Evolutionary conservation across 495 filamentous ascomycete species (phyloP), one percentile per base, ranked within the genome.

Genomic region (Emericellopsis terricola): DNA sequence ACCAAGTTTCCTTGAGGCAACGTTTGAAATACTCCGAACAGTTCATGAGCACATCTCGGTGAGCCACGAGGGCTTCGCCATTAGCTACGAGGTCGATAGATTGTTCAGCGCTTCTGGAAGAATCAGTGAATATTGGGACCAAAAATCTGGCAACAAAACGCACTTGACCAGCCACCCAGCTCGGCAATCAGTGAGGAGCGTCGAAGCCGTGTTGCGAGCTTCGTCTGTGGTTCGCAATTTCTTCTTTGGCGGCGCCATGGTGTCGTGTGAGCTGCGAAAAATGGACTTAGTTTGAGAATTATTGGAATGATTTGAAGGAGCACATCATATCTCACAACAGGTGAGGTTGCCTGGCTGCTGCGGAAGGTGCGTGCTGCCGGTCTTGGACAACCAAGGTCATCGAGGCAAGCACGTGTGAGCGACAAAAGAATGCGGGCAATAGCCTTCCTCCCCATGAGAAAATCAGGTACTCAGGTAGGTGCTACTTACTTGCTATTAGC

Each of bases 231-330:
- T 21, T 20, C 18, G 19, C 8, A 20, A 11, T 13, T 20, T 33
- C 10, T 33, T 33, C 15, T 13, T 33, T 20, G 31, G 5, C 18
- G 31, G 31, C 17, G 31, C 31, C 31, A 33, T 33, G 8, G n/a
- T n/a, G n/a, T n/a, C n/a, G n/a, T n/a, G n/a, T n/a, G n/a, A n/a
- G n/a, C n/a, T n/a, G n/a, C n/a, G n/a, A n/a, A n/a, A n/a, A n/a
- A n/a, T n/a, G n/a, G n/a, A n/a, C n/a, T n/a, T n/a, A n/a, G n/a
- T n/a, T n/a, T n/a, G n/a, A n/a, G n/a, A n/a, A n/a, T n/a, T n/a
- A n/a, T n/a, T n/a, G n/a, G n/a, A n/a, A n/a, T n/a, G n/a, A n/a
- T n/a, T n/a, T n/a, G n/a, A n/a, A n/a, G n/a, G n/a, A n/a, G n/a
- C n/a, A n/a, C n/a, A n/a, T n/a, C n/a, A n/a, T n/a, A n/a, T n/a